Evolutionary conservation across 495 filamentous ascomycete species (phyloP).

Genomic region (Penicillium canariense): DNA sequence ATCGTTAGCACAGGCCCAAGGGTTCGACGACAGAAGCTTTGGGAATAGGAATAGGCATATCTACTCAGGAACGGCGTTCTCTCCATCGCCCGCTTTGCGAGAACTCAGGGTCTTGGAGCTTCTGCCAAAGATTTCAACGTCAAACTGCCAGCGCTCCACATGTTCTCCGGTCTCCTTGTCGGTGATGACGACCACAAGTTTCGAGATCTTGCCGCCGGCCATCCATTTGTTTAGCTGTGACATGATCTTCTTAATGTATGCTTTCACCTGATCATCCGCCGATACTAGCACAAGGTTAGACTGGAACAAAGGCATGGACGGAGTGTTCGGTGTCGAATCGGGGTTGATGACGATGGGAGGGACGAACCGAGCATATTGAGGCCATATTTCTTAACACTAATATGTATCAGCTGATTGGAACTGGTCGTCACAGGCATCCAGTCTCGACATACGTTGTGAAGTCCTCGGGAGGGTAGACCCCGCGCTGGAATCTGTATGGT

Average conservation of each 20-base stretch:
- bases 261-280: constrained; percentile 95
- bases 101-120: constrained; percentile 50
- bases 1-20: constrained; percentile 1
- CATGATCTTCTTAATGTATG: constrained; percentile 99
- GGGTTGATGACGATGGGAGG: background rate
- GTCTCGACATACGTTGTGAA: constrained; percentile 72
- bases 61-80: constrained; percentile 60
- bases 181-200: constrained; percentile 93
- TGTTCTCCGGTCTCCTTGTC: constrained; percentile 95
- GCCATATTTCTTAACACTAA: constrained; percentile 95
- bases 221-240: constrained; percentile 95
- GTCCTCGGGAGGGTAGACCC: constrained; percentile 96
- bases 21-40: background rate
- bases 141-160: constrained; percentile 97
- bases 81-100: constrained; percentile 54
- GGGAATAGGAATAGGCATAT: constrained; percentile 1
- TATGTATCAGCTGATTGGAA: constrained; percentile 1
- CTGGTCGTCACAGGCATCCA: background rate
- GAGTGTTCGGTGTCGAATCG: background rate
- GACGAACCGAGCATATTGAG: constrained; percentile 87
- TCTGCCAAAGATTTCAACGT: constrained; percentile 77
- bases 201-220: constrained; percentile 90
- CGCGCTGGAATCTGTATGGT: constrained; percentile 74
- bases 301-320: background rate
- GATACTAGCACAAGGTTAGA: constrained; percentile 56